Evolutionary conservation across 306 rosid species (phyloP).

Genomic region (Psophocarpus tetragonolobus): DNA sequence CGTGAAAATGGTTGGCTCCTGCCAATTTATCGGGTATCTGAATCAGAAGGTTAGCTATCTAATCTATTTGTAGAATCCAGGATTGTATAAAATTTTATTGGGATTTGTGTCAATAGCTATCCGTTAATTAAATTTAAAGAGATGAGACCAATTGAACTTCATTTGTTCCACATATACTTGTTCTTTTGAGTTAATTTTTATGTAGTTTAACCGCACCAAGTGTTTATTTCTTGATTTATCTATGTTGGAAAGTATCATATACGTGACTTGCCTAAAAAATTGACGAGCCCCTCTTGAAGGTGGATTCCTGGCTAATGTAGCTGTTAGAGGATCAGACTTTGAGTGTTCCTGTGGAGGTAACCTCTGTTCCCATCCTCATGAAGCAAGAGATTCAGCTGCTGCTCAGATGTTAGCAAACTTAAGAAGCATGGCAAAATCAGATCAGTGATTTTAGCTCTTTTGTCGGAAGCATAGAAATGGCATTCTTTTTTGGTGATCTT

Average conservation of each 20-base stretch:
- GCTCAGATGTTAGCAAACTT: slow-evolving; percentile 38
- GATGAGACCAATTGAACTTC: not conserved
- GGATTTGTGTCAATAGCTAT: not conserved
- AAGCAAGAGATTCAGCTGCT: slow-evolving; percentile 69
- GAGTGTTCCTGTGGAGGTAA: slow-evolving; percentile 46
- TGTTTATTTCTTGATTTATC: not conserved
- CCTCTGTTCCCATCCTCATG: slow-evolving; percentile 27
- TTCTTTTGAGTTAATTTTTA: not conserved
- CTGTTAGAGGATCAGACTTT: slow-evolving; percentile 60
- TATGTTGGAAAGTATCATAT: slow-evolving; percentile 4
- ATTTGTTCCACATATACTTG: not conserved
- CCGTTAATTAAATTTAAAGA: not conserved
- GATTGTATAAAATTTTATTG: not conserved
- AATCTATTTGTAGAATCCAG: slow-evolving; percentile 1
- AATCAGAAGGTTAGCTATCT: slow-evolving; percentile 51
- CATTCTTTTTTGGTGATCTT: not conserved
- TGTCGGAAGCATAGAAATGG: not conserved
- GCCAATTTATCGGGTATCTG: slow-evolving; percentile 54
- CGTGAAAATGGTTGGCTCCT: slow-evolving; percentile 52
- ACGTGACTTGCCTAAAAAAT: not conserved
- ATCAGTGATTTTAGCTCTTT: not conserved
- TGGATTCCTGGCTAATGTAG: slow-evolving; percentile 57
- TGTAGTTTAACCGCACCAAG: not conserved
- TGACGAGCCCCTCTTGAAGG: slow-evolving; percentile 46
- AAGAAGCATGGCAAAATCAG: slow-evolving; percentile 34